Conservation (phyloP, 345 rosid genomes). For the Sisymbrium altissimum region DNA sequence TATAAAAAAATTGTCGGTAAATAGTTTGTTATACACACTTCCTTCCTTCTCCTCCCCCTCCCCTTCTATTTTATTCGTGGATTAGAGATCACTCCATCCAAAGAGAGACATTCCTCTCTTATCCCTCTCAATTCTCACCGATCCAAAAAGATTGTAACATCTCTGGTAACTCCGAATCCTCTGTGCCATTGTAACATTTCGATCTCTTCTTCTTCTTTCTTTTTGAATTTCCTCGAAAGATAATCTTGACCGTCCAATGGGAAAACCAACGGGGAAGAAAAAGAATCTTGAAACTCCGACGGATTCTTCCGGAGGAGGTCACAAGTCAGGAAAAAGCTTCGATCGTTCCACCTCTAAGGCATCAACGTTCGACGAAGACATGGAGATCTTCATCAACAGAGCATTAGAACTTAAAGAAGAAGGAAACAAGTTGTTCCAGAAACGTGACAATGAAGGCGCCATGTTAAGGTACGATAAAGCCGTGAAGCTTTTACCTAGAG, state of each 20-base stretch:
- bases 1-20: conserved; percentile 3
- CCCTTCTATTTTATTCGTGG: conserved; percentile 14
- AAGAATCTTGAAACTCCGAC: conserved; percentile 39
- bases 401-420: conserved; percentile 92
- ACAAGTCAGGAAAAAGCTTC: conserved; percentile 41
- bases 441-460: conserved; percentile 89
- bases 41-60: not conserved
- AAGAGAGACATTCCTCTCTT: not conserved
- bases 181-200: not conserved
- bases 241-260: conserved; percentile 42
- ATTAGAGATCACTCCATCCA: conserved; percentile 17
- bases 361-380: conserved; percentile 74
- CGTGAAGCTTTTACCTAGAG: conserved; percentile 73
- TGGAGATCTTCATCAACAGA: conserved; percentile 78
- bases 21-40: not conserved
- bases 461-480: conserved; percentile 87
- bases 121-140: not conserved
- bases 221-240: conserved; percentile 7
- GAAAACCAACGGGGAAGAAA: conserved; percentile 89
- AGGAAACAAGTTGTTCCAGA: conserved; percentile 78
- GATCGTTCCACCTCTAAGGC: conserved; percentile 56
- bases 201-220: not conserved
- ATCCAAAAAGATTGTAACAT: not conserved
- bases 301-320: conserved; percentile 33
- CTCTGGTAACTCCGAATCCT: not conserved